Base-by-base conservation (phyloP, 768 basidiomycete species). In the Gymnopilus junonius region DNA sequence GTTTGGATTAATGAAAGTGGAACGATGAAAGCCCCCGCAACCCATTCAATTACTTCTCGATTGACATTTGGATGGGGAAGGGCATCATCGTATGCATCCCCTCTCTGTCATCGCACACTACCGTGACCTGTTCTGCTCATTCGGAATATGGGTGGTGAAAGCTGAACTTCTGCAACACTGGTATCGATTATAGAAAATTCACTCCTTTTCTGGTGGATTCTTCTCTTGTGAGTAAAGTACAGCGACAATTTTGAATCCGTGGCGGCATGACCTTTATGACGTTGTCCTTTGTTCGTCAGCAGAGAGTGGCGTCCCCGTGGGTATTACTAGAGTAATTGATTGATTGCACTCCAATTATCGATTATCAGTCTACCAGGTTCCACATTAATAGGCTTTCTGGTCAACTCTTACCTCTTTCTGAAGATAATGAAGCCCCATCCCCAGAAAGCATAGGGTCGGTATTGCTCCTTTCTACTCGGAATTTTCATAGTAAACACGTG, bases 1-100 rank as follows among this genome's bases (percentile, higher is more conserved):
- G 27, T 51, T 51, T 51, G 48, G 48, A 51, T 20, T 51, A 51
- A 51, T 51, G 48, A 51, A 51, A 31, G 27, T n/a, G 48, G 48
- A 17, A 32, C 29, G 15, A 29, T 3, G 27, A 51, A 51, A 17
- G 29, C 17, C 29, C 27, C 15, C 17, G 15, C 11, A 15, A 10
- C 48, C 14, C 29, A 29, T 20, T 32, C 48, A 32, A 29, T 17
- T 31, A n/a, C 48, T 29, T 51, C 15, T 51, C 5, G 32, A 15
- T 51, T 3, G 14, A 20, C 17, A 29, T 17, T 31, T 15, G 29
- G 48, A 51, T 31, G 29, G n/a, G 27, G 27, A 29, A 32, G 8
- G 25, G 29, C 15, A 15, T 3, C 8, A n/a, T 51, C 8, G 20
- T 29, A 31, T 1, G 14, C 15, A n/a, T 8, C n/a, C n/a, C 48